Evolutionary conservation across 2,329 filamentous ascomycete species (phyloP), one percentile per base, ranked within the genome.

Genomic region (Clonostachys rosea): DNA sequence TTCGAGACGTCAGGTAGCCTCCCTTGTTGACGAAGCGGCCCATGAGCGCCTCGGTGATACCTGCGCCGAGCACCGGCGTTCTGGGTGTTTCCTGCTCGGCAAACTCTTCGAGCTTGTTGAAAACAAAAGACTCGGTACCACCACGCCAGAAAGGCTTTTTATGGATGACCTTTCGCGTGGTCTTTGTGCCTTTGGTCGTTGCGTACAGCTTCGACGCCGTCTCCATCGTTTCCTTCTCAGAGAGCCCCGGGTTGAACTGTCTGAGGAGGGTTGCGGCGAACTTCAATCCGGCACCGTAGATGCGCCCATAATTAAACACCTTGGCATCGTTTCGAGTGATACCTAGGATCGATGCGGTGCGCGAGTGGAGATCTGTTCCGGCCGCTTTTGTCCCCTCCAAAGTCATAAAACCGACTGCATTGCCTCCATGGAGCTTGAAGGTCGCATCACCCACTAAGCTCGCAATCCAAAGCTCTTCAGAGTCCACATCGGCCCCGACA

Each of bases 331-430:
- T 96, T 51, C 94, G 81, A 3, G 90, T 95, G 51, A 99, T 99
- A 7, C 91, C 92, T 3, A 99, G 68, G 48, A 99, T 99, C 6
- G 79, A 78, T 2, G 94, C 95, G 30, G 94, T 99, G 34, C 92
- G 88, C 7, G 91, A 96, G 67, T 99, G 92, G 47, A 97, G 70
- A 65, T 99, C 92, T 0, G 92, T 99, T 5, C 92, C 92, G 4
- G 89, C 90, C 6, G 90, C 85, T 68, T 99, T 97, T 44, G 90
- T 94, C 13, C 94, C 92, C 69, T 99, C 95, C 2, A 99, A 75
- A 0, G 94, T 99, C 95, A 99, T 99, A 73, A 99, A 99, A 1
- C 95, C 94, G 49, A 99, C 89, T 2, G 95, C 94, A 61, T 96
- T 97, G 46, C 94, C 95, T 40, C 94, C 95, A 56, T 99, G 94